Percentiles rank a stretch among this genome's conserved stretches.
phyloP scores from a whole-genome alignment of 2,329 filamentous ascomycete species.

The Neopestalotiopsis clavispora region DNA sequence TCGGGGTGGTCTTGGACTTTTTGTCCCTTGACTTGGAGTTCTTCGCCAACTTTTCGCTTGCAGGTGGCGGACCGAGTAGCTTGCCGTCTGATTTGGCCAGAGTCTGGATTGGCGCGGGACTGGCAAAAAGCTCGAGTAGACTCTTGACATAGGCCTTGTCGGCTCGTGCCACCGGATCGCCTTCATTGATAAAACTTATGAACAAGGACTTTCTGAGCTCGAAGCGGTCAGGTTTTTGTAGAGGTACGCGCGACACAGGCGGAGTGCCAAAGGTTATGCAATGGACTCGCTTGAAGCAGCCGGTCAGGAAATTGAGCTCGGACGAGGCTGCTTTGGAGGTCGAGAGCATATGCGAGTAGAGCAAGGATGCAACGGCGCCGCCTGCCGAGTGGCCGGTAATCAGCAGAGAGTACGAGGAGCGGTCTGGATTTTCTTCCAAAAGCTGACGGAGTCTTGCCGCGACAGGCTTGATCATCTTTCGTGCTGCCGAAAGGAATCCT shows the following conservation, averaged over 20 bases:
- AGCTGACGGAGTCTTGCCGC: constrained; percentile 72
- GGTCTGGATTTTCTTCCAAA: constrained; percentile 72
- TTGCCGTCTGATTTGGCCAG: constrained; percentile 22
- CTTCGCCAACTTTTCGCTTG: constrained; percentile 27
- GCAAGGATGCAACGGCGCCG: constrained; percentile 78
- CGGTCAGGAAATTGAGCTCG: constrained; percentile 72
- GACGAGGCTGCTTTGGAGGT: constrained; percentile 58
- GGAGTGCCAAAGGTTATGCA: constrained; percentile 88
- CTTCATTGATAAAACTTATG: constrained; percentile 82
- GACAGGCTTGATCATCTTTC: constrained; percentile 75
- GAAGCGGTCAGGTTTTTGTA: constrained; percentile 60
- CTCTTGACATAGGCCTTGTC: constrained; percentile 78
- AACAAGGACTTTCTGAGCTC: constrained; percentile 72
- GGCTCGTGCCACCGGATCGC: constrained; percentile 78
- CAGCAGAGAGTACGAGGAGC: constrained; percentile 71
- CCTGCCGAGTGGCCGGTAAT: constrained; percentile 89
- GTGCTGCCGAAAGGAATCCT: constrained; percentile 78
- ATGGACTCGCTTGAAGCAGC: constrained; percentile 78
- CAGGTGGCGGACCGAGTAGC: constrained; percentile 17
- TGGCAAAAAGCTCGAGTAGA: constrained; percentile 72
- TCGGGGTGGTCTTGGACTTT: background rate
- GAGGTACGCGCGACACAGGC: constrained; percentile 73
- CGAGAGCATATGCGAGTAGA: constrained; percentile 83
- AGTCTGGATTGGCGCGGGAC: constrained; percentile 53
- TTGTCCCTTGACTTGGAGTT: constrained; percentile 29